A percentile compares a stretch with the other conserved stretches of the same genome.
Conservation (phyloP, 495 filamentous ascomycete genomes). For the Xylaria intraflava region DNA sequence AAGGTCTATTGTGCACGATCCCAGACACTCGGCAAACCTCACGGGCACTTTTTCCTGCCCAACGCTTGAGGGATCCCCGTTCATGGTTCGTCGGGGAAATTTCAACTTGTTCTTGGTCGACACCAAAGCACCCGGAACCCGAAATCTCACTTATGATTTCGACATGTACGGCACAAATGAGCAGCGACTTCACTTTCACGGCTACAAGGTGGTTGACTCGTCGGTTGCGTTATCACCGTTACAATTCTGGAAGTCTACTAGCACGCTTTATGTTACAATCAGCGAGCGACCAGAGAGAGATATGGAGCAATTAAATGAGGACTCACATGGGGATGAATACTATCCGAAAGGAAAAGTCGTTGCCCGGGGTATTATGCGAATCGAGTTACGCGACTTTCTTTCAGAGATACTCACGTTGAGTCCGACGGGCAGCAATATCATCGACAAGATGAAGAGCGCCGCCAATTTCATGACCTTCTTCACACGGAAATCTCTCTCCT, state of each 20-base stretch:
- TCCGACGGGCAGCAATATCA: slow-evolving; percentile 40
- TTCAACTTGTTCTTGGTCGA: slow-evolving; percentile 55
- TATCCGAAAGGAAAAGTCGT: slow-evolving; percentile 37
- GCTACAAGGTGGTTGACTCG: slow-evolving; percentile 57
- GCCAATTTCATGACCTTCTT: slow-evolving; percentile 52
- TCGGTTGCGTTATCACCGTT: slow-evolving; percentile 46
- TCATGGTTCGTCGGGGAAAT: slow-evolving; percentile 53
- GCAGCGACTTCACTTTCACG: slow-evolving; percentile 48
- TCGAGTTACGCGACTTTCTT: slow-evolving; percentile 48
- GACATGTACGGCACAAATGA: slow-evolving; percentile 51
- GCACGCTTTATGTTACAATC: slow-evolving; percentile 54
- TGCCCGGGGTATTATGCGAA: slow-evolving; percentile 55
- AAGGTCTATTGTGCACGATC: slow-evolving; percentile 33
- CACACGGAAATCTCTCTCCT: slow-evolving; percentile 43
- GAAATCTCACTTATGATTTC: slow-evolving; percentile 55
- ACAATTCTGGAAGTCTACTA: slow-evolving; percentile 56
- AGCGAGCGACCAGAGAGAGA: slow-evolving; percentile 26
- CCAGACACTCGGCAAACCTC: slow-evolving; percentile 47
- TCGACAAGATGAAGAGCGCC: slow-evolving; percentile 38
- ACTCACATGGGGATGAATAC: slow-evolving; percentile 32
- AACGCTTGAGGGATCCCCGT: slow-evolving; percentile 48
- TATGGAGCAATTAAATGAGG: slow-evolving; percentile 16
- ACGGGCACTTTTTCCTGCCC: slow-evolving; percentile 60
- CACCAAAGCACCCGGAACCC: slow-evolving; percentile 47
- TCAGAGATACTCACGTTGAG: slow-evolving; percentile 52